Percentiles rank a stretch among this genome's conserved stretches.
Evolutionary conservation across 441 rosid species (phyloP).

Genomic region (Erodium texanum): DNA sequence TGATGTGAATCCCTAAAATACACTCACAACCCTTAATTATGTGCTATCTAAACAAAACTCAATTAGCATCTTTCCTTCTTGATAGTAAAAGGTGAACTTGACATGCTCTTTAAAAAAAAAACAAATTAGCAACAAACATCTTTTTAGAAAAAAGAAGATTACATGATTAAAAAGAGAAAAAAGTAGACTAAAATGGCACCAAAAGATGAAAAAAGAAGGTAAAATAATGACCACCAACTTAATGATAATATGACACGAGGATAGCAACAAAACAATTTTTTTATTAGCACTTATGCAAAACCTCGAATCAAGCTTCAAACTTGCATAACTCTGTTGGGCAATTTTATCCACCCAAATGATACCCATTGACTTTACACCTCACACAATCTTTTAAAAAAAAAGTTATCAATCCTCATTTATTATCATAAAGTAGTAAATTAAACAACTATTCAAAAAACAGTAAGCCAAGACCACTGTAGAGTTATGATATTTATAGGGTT

Average conservation of each 20-base stretch:
- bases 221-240: background rate
- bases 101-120: too few species aligned
- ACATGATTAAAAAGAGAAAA: background rate
- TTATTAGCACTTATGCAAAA: slow-evolving; percentile 1
- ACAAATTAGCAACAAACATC: background rate
- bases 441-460: too few species aligned
- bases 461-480: too few species aligned
- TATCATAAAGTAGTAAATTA: too few species aligned
- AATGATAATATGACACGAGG: slow-evolving; percentile 16
- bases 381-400: too few species aligned
- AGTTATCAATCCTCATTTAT: too few species aligned
- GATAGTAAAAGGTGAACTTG: background rate
- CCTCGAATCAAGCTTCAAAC: background rate
- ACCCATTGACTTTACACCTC: slow-evolving; percentile 3
- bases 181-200: background rate
- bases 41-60: background rate
- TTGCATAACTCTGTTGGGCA: background rate
- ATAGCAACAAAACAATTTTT: background rate
- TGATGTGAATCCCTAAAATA: background rate
- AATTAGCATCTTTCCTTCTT: background rate
- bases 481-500: too few species aligned
- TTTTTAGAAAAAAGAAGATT: background rate
- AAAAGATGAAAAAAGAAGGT: background rate
- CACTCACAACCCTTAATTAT: too few species aligned
- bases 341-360: slow-evolving; percentile 15